Evolutionary conservation across 1,284 basidiomycete genomes (phyloP), one percentile per base, ranked within the genome.

Genomic region (Sanguinoderma infundibulare): DNA sequence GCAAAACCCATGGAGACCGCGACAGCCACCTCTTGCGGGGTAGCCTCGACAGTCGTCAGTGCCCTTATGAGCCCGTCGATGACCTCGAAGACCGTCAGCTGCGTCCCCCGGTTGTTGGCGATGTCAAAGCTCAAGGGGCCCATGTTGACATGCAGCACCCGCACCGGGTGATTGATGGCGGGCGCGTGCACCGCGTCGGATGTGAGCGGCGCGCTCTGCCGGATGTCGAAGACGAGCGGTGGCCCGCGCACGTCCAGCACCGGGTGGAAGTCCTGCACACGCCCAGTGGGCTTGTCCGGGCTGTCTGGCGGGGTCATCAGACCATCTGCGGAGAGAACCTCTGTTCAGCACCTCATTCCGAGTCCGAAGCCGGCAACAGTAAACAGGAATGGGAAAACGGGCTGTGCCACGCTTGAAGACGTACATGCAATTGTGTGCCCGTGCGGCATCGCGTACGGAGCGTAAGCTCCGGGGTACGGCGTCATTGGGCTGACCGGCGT

Each of bases 241-340:
- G 52, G 55, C 17, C 50, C 42, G 6, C 35, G 46, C 3, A 60
- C 64, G 47, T 64, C 57, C 39, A 71, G 59, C 36, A 64, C 24
- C 14, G 58, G 58, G 59, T 68, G 62, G 44, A 72, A 55, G 30
- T 63, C 58, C n/a, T 34, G 42, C 22, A 59, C 40, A 55, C 50
- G 51, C 22, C 59, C 60, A 36, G 28, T 17, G 2, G 42, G 39
- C 59, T 63, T 61, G 9, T 61, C 62, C 2, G 71, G 71, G 42
- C 67, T 71, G 9, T 52, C 60, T 28, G 71, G 71, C 24, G 71
- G 71, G 40, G 71, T 72, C 63, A 70, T 62, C 28, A 72, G 68
- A 28, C 71, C 71, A 57, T 70, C 71, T 72, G 54, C 24, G 51
- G 59, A 44, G 47, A 32, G 17, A 51, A 12, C 17, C 32, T 34